Evolutionary conservation across 805 yeast species (phyloP), one percentile per base, ranked within the genome.

Genomic region (Babjeviella inositovora): DNA sequence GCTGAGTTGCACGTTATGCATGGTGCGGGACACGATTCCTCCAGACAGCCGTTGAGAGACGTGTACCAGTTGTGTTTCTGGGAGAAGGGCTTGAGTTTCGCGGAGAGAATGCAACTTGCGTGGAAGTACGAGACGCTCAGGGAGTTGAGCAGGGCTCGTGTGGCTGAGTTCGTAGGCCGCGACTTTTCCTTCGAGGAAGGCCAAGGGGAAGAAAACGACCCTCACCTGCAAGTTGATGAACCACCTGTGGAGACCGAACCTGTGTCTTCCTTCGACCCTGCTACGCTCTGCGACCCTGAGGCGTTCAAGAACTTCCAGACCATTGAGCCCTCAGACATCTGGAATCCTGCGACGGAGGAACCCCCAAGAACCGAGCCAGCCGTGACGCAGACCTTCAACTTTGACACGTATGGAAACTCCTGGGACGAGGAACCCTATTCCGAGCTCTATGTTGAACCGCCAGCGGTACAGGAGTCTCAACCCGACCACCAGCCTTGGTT

Each of bases 281-380:
- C 31, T 2, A 34, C 33, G n/a, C 38, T 49, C 15, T 38, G 47
- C 13, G 45, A 50, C 28, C 56, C 56, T 1, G 29, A 29, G 11
- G 44, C 36, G 28, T 50, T 48, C 32, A 40, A 37, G 24, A 38
- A 41, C 17, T 22, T 15, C 11, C 25, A 42, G 1, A 16, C 18
- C 9, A 16, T 23, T 28, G 25, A 35, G 12, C 22, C 26, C 7
- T 52, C 43, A 23, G 28, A 45, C 6, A 25, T 34, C 13, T 62
- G 70, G 70, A 53, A 62, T 25, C 58, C 69, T 6, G 42, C 62
- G 2, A 32, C 24, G 8, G 53, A 46, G 21, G 46, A 50, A 6
- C 68, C 68, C 7, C 68, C 69, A 12, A 35, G 31, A 11, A 22
- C 23, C 14, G 24, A 22, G 10, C 16, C 18, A 5, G 19, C 27